These are phyloP conservation scores for Pelagophyceae sp. DNA, from an alignment of 352 stramenopile species.

Conservation along the genomic window DNA sequence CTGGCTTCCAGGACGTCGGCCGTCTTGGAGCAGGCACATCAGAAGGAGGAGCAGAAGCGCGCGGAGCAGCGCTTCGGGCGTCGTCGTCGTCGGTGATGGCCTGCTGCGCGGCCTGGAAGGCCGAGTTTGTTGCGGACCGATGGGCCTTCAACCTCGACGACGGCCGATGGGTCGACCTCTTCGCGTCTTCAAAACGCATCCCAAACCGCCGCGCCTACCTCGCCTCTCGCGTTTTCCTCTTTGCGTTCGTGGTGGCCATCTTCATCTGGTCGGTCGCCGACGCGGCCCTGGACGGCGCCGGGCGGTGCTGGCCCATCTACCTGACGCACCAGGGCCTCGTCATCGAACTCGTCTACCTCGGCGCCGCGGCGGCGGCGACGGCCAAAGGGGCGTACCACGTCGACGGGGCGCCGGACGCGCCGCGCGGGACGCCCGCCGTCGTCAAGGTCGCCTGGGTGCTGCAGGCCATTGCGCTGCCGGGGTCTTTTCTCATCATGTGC, in stretches of 20 bases:
- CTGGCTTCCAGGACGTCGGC: too few relatives aligned
- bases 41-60: too few relatives aligned
- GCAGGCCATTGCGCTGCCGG: conserved; percentile 1
- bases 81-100: too few relatives aligned
- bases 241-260: not conserved
- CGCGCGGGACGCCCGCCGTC: not conserved
- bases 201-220: too few relatives aligned
- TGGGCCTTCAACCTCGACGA: too few relatives aligned
- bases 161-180: too few relatives aligned
- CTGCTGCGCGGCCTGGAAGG: too few relatives aligned
- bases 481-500: not conserved
- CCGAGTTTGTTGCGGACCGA: too few relatives aligned
- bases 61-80: too few relatives aligned
- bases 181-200: too few relatives aligned
- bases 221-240: not conserved
- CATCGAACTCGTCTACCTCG: not conserved
- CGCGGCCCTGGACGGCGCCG: not conserved
- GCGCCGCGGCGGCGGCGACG: not conserved
- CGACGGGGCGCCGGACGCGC: not conserved
- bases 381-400: not conserved
- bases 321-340: not conserved
- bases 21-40: too few relatives aligned
- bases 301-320: conserved; percentile 11
- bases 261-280: not conserved
- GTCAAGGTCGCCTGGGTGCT: not conserved